phyloP scores from a whole-genome alignment of 805 yeast species.

The Metschnikowia cubensis region DNA sequence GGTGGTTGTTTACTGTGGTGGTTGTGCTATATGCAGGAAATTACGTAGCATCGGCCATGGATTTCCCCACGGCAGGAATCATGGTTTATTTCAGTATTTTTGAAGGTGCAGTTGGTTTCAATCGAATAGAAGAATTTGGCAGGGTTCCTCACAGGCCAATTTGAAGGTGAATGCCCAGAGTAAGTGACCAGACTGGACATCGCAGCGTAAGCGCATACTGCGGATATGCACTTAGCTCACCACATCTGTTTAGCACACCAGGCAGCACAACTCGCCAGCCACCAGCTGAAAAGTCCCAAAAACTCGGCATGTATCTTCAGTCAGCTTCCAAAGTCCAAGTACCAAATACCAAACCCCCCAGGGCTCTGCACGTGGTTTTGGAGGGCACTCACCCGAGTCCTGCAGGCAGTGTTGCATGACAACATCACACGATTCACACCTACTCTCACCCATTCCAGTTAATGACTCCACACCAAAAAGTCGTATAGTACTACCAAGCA shows the following conservation, averaged over 20 bases:
- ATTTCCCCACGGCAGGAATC: too few relatives aligned
- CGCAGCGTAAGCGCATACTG: neutral
- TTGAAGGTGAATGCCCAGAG: neutral
- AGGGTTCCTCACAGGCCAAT: too few relatives aligned
- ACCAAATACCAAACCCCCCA: neutral
- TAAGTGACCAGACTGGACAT: neutral
- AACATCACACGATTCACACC: constrained; percentile 1
- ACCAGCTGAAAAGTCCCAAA: neutral
- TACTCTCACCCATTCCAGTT: neutral
- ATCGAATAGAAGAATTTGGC: too few relatives aligned
- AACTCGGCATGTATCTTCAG: neutral
- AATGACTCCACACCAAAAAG: neutral
- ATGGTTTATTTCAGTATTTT: too few relatives aligned
- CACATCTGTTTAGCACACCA: neutral
- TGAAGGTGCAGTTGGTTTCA: too few relatives aligned
- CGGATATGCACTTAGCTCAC: neutral
- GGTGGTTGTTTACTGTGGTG: too few relatives aligned
- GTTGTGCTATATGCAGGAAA: too few relatives aligned
- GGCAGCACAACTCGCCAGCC: neutral
- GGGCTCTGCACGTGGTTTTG: neutral
- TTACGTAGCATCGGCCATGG: too few relatives aligned
- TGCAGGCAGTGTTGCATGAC: constrained; percentile 1
- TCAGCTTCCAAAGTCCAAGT: neutral
- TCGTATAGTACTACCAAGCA: too few relatives aligned
- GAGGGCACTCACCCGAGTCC: constrained; percentile 1